phyloP scores from a whole-genome alignment of 331 rosid genomes.

The Acacia concinna region DNA sequence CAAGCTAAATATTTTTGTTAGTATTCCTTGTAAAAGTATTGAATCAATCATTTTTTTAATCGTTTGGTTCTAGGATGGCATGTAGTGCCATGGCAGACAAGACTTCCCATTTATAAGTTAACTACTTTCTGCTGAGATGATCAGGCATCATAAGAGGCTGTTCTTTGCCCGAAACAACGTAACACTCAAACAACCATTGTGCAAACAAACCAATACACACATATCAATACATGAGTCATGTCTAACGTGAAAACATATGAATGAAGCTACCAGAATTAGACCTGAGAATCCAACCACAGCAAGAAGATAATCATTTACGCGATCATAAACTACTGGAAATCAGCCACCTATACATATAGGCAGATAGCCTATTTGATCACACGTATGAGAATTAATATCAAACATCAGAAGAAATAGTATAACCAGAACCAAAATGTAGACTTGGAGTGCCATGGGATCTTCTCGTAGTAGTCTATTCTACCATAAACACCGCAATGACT shows the following conservation, averaged over 20 bases:
- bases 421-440: neutral
- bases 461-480: constrained; percentile 23
- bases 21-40: constrained; percentile 14
- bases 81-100: neutral
- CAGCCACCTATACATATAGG: constrained; percentile 8
- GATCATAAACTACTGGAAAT: neutral
- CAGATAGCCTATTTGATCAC: constrained; percentile 27
- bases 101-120: neutral
- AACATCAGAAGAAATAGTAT: constrained; percentile 7
- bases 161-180: neutral
- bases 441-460: neutral
- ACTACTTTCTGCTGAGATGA: constrained; percentile 3
- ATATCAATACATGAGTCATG: neutral
- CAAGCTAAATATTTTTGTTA: neutral
- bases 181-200: constrained; percentile 8
- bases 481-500: constrained; percentile 40
- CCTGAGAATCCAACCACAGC: constrained; percentile 13
- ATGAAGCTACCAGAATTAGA: constrained; percentile 24
- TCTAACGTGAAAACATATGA: constrained; percentile 9
- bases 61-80: neutral
- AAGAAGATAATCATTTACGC: constrained; percentile 1
- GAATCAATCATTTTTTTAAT: constrained; percentile 13
- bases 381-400: neutral
- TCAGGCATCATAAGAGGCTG: constrained; percentile 4
- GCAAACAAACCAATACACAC: constrained; percentile 20